A percentile compares a stretch with the other conserved stretches of the same genome.
Evolutionary conservation across 805 yeast genomes (phyloP).

Genomic region (Brettanomyces sp.): DNA sequence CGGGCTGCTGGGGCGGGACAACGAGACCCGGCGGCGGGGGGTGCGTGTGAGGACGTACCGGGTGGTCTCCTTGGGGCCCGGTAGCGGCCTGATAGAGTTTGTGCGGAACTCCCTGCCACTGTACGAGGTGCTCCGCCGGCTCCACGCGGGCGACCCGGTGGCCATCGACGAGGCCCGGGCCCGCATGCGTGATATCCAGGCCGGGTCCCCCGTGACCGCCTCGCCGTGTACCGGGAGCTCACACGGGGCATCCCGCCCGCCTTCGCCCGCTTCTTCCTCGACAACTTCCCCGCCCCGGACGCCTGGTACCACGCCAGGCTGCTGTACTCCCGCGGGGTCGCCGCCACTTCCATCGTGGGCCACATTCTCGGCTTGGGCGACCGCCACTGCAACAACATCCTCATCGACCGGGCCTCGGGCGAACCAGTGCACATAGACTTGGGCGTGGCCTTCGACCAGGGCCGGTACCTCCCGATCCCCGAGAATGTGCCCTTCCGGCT

Average conservation of each 20-base stretch:
- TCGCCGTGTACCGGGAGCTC: conserved; percentile 38
- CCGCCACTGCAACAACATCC: conserved; percentile 83
- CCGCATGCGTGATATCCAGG: conserved; percentile 51
- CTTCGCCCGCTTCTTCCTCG: conserved; percentile 61
- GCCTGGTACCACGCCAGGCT: conserved; percentile 64
- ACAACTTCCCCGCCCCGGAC: conserved; percentile 55
- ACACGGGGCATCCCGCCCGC: conserved; percentile 50
- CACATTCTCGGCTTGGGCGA: conserved; percentile 89
- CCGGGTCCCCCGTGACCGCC: conserved; percentile 33
- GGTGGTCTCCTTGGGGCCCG: conserved; percentile 83
- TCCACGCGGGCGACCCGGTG: conserved; percentile 49
- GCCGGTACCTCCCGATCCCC: conserved; percentile 73
- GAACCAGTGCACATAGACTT: conserved; percentile 94
- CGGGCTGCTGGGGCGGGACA: conserved; percentile 44
- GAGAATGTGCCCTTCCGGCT: conserved; percentile 91
- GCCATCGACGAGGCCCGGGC: conserved; percentile 50
- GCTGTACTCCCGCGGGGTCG: conserved; percentile 67
- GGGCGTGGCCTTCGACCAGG: conserved; percentile 96
- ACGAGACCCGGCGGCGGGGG: conserved; percentile 45
- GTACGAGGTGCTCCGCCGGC: conserved; percentile 53
- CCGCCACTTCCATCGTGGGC: conserved; percentile 81
- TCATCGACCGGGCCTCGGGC: conserved; percentile 73
- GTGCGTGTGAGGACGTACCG: conserved; percentile 73
- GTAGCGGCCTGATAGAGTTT: conserved; percentile 83
- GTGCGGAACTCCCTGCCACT: conserved; percentile 70